Base-by-base conservation (phyloP, 139 green algal genomes). In the Edaphochlamys debaryana region DNA sequence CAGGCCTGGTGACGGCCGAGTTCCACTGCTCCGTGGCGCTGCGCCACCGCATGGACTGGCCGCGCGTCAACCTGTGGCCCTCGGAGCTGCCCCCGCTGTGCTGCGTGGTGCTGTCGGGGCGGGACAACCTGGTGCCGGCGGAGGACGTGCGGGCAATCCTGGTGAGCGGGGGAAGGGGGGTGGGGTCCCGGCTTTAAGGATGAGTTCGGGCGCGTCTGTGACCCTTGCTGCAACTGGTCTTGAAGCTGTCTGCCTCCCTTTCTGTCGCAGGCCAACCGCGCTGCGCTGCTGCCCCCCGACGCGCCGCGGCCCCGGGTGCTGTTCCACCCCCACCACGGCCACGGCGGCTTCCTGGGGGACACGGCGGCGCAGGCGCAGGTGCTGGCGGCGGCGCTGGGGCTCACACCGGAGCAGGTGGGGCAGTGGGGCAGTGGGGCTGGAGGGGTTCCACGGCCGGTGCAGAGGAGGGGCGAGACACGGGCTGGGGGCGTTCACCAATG, bases 91-190 rank as follows among this genome's bases (percentile, higher is more conserved):
- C 84, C 32, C 29, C 42, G 29, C 6, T 17, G 42, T 58, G n/a
- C 74, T 79, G 62, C 6, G 80, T 90, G 42, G 68, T 87, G 27
- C 73, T 90, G 17, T 38, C 20, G 2, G 86, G 86, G 25, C 42
- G 48, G 3, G 86, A 90, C 86, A 78, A 87, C 74, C 73, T 90
- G 74, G 80, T 90, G 64, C 86, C 80, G 3, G 86, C 80, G 48
- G 36, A 42, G 34, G 79, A 85, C 58, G 62, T 86, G 45, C n/a
- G 8, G 23, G 19, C 41, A 1, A 82, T 90, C 37, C 79, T 89
- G 79, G 79, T 69, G 36, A 77, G 58, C 8, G 72, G n/a, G 38
- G 6, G n/a, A 32, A 4, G 38, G 38, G n/a, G n/a, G n/a, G n/a
- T n/a, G n/a, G n/a, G n/a, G n/a, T n/a, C n/a, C n/a, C n/a, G n/a